A percentile compares a stretch with the other conserved stretches of the same genome.
Conservation (phyloP, 2,329 filamentous ascomycete species). For the Pseudogymnoascus sp. region DNA sequence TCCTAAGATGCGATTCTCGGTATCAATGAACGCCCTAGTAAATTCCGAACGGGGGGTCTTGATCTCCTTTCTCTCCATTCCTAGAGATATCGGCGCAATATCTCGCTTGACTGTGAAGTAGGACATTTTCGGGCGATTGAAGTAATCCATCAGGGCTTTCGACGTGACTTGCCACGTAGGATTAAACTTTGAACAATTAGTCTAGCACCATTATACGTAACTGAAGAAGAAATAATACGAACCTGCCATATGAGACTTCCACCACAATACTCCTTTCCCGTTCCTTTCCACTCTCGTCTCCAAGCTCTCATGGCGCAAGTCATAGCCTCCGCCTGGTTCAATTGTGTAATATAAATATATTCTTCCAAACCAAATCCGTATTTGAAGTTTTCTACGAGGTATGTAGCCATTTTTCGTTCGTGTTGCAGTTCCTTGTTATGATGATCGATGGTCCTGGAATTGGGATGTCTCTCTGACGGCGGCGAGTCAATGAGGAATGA, state of each 20-base stretch:
- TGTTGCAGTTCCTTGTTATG: slow-evolving; percentile 89
- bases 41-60: slow-evolving; percentile 46
- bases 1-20: slow-evolving; percentile 41
- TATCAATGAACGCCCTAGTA: slow-evolving; percentile 42
- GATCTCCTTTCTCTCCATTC: slow-evolving; percentile 38
- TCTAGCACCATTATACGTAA: slow-evolving; percentile 39
- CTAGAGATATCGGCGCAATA: not conserved
- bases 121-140: slow-evolving; percentile 63
- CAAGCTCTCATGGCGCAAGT: slow-evolving; percentile 54
- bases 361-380: slow-evolving; percentile 50
- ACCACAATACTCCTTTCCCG: slow-evolving; percentile 58
- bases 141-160: slow-evolving; percentile 67
- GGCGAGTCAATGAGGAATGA: slow-evolving; percentile 32
- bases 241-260: slow-evolving; percentile 73
- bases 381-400: slow-evolving; percentile 77
- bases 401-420: slow-evolving; percentile 72
- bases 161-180: slow-evolving; percentile 76
- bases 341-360: slow-evolving; percentile 58
- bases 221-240: slow-evolving; percentile 75
- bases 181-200: slow-evolving; percentile 52
- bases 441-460: slow-evolving; percentile 78
- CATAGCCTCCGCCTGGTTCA: slow-evolving; percentile 57
- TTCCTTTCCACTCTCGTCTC: slow-evolving; percentile 65
- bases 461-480: slow-evolving; percentile 60
- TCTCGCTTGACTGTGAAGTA: slow-evolving; percentile 58